Conservation (phyloP, 768 basidiomycete genomes). For the Mrakia blollopis region DNA sequence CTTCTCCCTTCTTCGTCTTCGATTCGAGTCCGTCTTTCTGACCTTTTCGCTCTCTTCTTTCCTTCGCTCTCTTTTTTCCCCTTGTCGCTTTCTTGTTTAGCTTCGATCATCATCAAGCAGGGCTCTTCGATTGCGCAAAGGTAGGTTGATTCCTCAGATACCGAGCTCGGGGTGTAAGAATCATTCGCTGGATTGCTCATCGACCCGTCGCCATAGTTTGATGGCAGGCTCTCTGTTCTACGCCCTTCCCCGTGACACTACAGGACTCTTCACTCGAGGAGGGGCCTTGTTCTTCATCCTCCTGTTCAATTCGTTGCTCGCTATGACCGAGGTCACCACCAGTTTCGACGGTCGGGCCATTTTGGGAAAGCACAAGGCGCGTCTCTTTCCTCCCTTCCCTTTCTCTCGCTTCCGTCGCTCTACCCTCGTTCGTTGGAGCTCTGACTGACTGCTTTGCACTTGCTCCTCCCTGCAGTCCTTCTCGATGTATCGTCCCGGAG, state of each 20-base stretch:
- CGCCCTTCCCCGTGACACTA: conserved; percentile 64
- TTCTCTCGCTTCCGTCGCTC: neutral
- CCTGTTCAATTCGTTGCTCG: conserved; percentile 21
- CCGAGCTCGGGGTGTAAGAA: too few species aligned
- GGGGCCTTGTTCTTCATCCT: conserved; percentile 61
- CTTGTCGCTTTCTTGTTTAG: too few species aligned
- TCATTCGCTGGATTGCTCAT: too few species aligned
- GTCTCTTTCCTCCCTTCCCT: neutral
- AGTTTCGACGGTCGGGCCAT: conserved; percentile 61
- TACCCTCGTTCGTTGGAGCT: too few species aligned
- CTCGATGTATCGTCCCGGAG: conserved; percentile 50
- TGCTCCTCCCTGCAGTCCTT: conserved; percentile 19
- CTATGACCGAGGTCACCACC: conserved; percentile 40
- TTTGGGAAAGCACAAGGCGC: conserved; percentile 46
- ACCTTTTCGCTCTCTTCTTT: neutral
- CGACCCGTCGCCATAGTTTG: too few species aligned
- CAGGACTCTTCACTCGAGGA: conserved; percentile 82
- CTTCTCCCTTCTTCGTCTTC: neutral
- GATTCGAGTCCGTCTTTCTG: neutral
- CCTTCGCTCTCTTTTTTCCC: neutral
- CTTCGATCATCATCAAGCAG: conserved; percentile 44
- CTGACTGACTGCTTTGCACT: too few species aligned
- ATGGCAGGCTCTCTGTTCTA: conserved; percentile 62
- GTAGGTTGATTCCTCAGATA: too few species aligned
- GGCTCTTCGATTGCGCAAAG: conserved; percentile 40